Percentiles rank a stretch among this genome's conserved stretches.
Evolutionary conservation across 1,139 yeast genomes (phyloP).

Genomic region (Protomyces arabidopsidicola): DNA sequence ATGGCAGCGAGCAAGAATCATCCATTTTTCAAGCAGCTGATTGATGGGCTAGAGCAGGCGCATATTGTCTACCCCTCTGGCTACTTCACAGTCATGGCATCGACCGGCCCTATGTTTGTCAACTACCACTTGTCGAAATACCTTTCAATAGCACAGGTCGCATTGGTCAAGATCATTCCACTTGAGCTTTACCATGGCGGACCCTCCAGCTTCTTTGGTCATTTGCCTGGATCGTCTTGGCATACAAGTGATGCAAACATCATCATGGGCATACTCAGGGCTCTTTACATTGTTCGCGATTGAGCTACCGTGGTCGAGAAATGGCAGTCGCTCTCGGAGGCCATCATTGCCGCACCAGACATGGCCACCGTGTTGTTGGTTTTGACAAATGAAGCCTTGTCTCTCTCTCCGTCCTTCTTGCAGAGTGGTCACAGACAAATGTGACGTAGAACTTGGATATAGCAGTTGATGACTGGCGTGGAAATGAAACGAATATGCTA

Average conservation of each 20-base stretch:
- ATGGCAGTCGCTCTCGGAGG: no score
- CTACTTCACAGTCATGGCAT: slow-evolving; percentile 24
- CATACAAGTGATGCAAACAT: slow-evolving; percentile 23
- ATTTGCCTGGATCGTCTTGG: slow-evolving; percentile 27
- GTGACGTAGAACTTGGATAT: no score
- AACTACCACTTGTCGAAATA: slow-evolving; percentile 10
- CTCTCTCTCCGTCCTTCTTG: no score
- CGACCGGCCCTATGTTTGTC: slow-evolving; percentile 27
- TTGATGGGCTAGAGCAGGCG: not conserved
- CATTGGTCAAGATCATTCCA: slow-evolving; percentile 11
- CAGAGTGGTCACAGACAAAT: no score
- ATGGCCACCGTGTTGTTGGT: no score
- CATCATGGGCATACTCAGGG: not conserved
- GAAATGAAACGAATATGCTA: no score
- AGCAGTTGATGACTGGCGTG: no score
- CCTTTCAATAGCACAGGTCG: not conserved
- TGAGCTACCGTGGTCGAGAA: no score
- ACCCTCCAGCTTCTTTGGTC: slow-evolving; percentile 12
- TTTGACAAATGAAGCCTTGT: no score
- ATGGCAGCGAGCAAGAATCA: slow-evolving; percentile 18
- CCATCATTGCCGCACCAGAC: no score
- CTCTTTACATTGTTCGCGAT: no score
- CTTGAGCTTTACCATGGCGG: slow-evolving; percentile 9
- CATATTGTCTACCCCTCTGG: slow-evolving; percentile 12
- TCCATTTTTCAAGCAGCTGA: slow-evolving; percentile 11